Evolutionary conservation across 208 protist species (phyloP), one percentile per base, ranked within the genome.

Genomic region (Leishmania guyanensis): DNA sequence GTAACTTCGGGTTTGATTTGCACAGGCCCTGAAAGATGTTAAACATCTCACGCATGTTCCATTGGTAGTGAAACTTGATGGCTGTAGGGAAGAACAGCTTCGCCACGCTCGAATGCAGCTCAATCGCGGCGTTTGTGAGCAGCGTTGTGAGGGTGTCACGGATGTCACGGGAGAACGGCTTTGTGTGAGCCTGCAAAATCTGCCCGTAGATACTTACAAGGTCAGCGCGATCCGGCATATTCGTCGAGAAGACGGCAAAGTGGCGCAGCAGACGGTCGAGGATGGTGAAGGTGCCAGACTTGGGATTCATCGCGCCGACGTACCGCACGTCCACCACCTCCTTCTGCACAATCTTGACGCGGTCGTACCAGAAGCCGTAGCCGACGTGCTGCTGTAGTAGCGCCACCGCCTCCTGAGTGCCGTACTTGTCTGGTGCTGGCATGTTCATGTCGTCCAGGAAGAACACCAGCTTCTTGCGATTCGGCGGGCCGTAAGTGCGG

Each of bases 371-470:
- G 91, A 98, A 98, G 64, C 96, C 93, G 84, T 99, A 99, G 79
- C 99, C 98, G 53, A 99, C 90, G 88, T 99, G 98, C 90, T 99
- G 98, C 84, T 99, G 95, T 51, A 99, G 88, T 26, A 99, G 92
- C 39, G 98, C 98, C 79, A 99, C 99, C 56, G 99, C 96, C 83
- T 98, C 92, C 91, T 99, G 98, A 39, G 99, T 99, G 78, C 98
- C 98, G 88, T 99, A 99, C 83, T 98, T 98, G 90, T 99, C 99
- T 36, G 99, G 98, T 62, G 94, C 90, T 64, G 99, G 98, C 99
- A 99, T 99, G 91, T 99, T 99, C 84, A 99, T 92, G 86, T 99
- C 99, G 83, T 99, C 99, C 53, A 99, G 86, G 89, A 99, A 99
- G 89, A 98, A 99, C 73, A 99, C 94, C 2, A 99, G 92, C 86